phyloP scores from a whole-genome alignment of 1,139 yeast species.

The Debaryomyces nepalensis region DNA sequence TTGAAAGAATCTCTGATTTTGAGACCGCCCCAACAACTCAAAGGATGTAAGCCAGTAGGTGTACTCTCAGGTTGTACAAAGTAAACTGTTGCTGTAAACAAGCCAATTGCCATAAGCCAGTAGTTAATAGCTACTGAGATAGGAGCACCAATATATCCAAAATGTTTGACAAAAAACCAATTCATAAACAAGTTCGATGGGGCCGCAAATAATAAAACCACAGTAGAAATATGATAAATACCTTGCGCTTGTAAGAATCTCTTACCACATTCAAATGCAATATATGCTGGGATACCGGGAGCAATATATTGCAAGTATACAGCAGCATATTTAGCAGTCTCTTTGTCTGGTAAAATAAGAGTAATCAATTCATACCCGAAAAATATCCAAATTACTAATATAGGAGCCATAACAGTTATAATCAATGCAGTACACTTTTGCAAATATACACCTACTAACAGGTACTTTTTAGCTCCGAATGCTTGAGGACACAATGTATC shows the following conservation, averaged over 20 bases:
- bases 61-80: slow-evolving; percentile 45
- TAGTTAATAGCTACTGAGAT: slow-evolving; percentile 61
- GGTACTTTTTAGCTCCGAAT: slow-evolving; percentile 58
- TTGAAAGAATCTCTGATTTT: slow-evolving; percentile 37
- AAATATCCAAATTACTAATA: slow-evolving; percentile 54
- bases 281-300: slow-evolving; percentile 61
- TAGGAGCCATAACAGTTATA: slow-evolving; percentile 50
- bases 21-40: slow-evolving; percentile 48
- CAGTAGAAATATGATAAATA: slow-evolving; percentile 56
- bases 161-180: slow-evolving; percentile 42
- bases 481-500: slow-evolving; percentile 66
- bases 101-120: slow-evolving; percentile 58
- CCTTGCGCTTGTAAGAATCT: slow-evolving; percentile 60
- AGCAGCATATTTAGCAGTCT: slow-evolving; percentile 56
- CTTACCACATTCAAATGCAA: slow-evolving; percentile 57
- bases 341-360: slow-evolving; percentile 47
- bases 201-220: slow-evolving; percentile 54
- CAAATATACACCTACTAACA: slow-evolving; percentile 55
- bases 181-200: slow-evolving; percentile 59
- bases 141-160: slow-evolving; percentile 61
- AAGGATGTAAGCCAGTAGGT: slow-evolving; percentile 44
- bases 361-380: slow-evolving; percentile 46
- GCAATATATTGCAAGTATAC: slow-evolving; percentile 54
- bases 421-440: slow-evolving; percentile 61
- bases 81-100: slow-evolving; percentile 44